phyloP scores from a whole-genome alignment of 345 rosid species.

The Carallia pectinifolia region DNA sequence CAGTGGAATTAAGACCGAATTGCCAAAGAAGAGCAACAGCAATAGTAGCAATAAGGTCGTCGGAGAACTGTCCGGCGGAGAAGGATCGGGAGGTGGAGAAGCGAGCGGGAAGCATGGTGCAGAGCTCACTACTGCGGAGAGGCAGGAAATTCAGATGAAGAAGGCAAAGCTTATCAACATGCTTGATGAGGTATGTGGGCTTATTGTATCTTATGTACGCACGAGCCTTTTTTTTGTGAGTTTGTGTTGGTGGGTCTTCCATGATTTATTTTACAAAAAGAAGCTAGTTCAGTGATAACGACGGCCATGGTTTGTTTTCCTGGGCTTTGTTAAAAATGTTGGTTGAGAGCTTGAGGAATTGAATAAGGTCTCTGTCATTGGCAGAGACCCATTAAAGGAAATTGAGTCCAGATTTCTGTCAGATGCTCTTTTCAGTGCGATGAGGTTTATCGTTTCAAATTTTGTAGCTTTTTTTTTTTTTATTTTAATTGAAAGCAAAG shows the following conservation, averaged over 20 bases:
- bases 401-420: neutral
- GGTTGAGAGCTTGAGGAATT: constrained; percentile 2
- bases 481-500: too few relatives aligned
- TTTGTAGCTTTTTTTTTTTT: too few relatives aligned
- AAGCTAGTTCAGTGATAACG: neutral
- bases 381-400: constrained; percentile 13
- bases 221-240: neutral
- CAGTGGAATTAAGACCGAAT: constrained; percentile 31
- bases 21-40: constrained; percentile 44
- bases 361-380: constrained; percentile 20
- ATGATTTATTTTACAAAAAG: neutral
- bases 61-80: constrained; percentile 62
- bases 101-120: constrained; percentile 45
- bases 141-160: constrained; percentile 98
- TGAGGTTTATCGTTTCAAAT: too few relatives aligned
- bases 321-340: neutral
- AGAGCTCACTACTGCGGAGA: constrained; percentile 76
- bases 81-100: constrained; percentile 46
- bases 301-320: neutral
- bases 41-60: constrained; percentile 32
- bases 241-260: neutral
- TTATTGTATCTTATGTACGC: neutral
- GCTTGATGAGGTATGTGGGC: constrained; percentile 77
- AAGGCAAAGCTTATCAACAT: constrained; percentile 85
- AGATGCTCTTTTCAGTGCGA: neutral